phyloP scores from a whole-genome alignment of 2,329 filamentous ascomycete species.

The Fusarium albosuccineum region DNA sequence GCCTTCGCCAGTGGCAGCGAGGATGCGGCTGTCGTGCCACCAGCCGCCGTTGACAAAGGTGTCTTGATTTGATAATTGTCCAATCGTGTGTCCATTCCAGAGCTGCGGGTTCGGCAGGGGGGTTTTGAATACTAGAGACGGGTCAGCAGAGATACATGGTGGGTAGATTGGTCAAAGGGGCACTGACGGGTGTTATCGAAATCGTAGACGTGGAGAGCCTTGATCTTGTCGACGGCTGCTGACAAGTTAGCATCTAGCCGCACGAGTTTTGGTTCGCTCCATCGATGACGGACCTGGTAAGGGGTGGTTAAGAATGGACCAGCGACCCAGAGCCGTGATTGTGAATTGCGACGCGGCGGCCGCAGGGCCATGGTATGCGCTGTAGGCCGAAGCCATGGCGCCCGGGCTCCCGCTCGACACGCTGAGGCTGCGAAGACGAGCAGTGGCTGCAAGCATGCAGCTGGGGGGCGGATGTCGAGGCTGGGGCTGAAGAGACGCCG shows the following conservation, averaged over 20 bases:
- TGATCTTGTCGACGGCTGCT: constrained; percentile 75
- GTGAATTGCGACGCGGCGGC: constrained; percentile 61
- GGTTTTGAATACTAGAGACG: constrained; percentile 81
- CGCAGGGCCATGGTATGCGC: constrained; percentile 52
- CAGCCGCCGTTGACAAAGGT: constrained; percentile 87
- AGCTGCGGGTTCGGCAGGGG: constrained; percentile 89
- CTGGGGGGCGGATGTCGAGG: background rate
- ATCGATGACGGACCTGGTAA: constrained; percentile 70
- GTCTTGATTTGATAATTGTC: constrained; percentile 80
- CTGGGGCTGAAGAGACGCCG: background rate
- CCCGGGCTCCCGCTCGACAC: constrained; percentile 29
- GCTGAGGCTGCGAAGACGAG: constrained; percentile 40
- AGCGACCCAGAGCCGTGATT: constrained; percentile 81
- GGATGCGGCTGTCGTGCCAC: constrained; percentile 94
- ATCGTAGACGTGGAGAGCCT: constrained; percentile 91
- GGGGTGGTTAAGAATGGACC: constrained; percentile 82
- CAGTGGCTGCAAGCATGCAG: constrained; percentile 45
- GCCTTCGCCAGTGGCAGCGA: constrained; percentile 88
- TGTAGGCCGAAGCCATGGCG: constrained; percentile 58
- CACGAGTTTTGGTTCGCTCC: constrained; percentile 5
- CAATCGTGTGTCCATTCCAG: constrained; percentile 85
- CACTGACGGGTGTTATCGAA: constrained; percentile 92
- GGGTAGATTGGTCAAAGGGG: background rate
- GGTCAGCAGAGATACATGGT: constrained; percentile 4
- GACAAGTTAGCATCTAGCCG: constrained; percentile 20